phyloP scores from a whole-genome alignment of 2,329 filamentous ascomycete species.

The Dactylellina haptotyla region DNA sequence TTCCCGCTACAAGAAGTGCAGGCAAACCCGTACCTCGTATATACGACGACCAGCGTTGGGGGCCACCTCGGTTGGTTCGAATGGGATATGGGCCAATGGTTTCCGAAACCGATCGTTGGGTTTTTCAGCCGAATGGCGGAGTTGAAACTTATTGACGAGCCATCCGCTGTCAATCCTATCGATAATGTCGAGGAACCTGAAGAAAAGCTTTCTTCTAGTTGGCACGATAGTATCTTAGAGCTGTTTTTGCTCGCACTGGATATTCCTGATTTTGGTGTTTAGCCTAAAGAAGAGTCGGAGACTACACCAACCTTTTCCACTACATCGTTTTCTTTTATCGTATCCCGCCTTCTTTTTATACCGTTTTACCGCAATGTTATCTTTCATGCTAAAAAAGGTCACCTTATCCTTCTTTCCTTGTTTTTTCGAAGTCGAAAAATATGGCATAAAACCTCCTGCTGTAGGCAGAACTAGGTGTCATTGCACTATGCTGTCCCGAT shows the following conservation, averaged over 20 bases:
- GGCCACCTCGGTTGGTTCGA: constrained; percentile 97
- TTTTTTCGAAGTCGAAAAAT: too few relatives aligned
- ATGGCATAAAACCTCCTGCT: too few relatives aligned
- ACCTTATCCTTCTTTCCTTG: too few relatives aligned
- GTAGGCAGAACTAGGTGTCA: too few relatives aligned
- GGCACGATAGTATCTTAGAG: background rate
- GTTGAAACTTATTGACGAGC: constrained; percentile 39
- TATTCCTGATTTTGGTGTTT: too few relatives aligned
- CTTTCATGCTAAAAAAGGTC: too few relatives aligned
- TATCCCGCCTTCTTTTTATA: too few relatives aligned
- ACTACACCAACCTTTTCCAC: too few relatives aligned
- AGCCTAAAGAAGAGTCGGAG: too few relatives aligned
- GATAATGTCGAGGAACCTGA: background rate
- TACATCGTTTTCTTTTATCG: too few relatives aligned
- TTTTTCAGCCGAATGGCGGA: constrained; percentile 33
- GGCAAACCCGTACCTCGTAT: constrained; percentile 83
- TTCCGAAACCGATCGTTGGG: constrained; percentile 76
- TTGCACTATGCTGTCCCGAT: too few relatives aligned
- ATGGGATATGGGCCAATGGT: constrained; percentile 83
- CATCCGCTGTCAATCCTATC: constrained; percentile 1
- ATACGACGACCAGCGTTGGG: constrained; percentile 85
- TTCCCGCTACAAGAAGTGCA: constrained; percentile 84
- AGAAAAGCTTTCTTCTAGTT: background rate
- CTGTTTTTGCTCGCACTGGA: background rate
- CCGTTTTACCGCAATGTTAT: too few relatives aligned